Evolutionary conservation across 306 rosid genomes (phyloP).

Genomic region (Sindora glabra): DNA sequence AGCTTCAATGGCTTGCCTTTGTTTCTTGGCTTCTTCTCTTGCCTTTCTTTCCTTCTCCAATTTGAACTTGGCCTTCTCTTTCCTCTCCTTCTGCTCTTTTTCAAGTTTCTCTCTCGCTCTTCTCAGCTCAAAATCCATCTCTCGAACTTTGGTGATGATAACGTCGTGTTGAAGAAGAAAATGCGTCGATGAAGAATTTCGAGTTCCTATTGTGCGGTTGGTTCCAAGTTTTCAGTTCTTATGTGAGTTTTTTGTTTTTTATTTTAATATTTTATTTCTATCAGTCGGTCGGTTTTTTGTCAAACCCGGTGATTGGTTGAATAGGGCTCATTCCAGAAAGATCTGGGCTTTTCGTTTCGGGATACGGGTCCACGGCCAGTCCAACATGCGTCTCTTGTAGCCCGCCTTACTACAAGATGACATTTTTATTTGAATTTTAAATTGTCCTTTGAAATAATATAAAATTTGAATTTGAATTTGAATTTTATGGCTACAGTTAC

Average conservation of each 20-base stretch:
- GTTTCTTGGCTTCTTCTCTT: conserved; percentile 55
- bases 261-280: background rate
- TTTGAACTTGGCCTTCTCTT: conserved; percentile 35
- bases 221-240: background rate
- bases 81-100: conserved; percentile 76
- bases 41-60: conserved; percentile 64
- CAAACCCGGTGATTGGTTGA: no score
- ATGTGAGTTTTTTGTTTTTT: no score
- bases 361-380: background rate
- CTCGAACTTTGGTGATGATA: background rate
- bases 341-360: conserved; percentile 31
- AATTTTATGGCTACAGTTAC: no score
- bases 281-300: background rate
- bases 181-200: no score
- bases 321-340: conserved; percentile 28
- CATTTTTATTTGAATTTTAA: no score
- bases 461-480: no score
- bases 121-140: conserved; percentile 85
- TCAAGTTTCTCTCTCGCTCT: conserved; percentile 89
- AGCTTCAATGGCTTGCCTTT: conserved; percentile 79
- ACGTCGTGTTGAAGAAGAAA: conserved; percentile 21
- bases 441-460: no score
- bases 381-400: no score
- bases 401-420: no score
- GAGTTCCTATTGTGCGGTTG: background rate